Evolutionary conservation across 306 rosid genomes (phyloP), one percentile per base, ranked within the genome.

Genomic region (Oemleria cerasiformis): DNA sequence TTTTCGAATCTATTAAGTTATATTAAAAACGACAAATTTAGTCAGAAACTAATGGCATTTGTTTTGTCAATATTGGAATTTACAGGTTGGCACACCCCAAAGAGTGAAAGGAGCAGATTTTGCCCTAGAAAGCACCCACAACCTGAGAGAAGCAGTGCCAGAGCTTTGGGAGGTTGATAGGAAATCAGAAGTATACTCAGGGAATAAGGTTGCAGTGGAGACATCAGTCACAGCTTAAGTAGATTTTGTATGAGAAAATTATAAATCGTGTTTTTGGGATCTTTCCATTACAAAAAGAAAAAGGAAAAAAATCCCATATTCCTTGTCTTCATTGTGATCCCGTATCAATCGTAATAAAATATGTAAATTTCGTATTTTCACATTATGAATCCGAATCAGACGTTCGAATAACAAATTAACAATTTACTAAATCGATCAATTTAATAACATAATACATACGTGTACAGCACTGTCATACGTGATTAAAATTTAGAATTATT

Each of bases 71-170:
- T 17, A 57, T 70, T 58, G 3, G 49, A 13, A 41, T 14, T 56
- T 39, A 11, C 77, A 95, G 99, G 84, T 95, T 70, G 99, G 97
- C n/a, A 85, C 79, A 56, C 84, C 96, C 6, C 96, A 91, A 73
- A 88, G 91, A 75, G 84, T 88, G 30, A 89, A 89, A 85, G 99
- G 92, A 36, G 97, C 99, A 30, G 99, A 95, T 83, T 88, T 85
- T 84, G 97, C 96, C 6, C 78, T 95, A 50, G 97, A 91, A 81
- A 95, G 96, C 79, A 91, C 91, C 70, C 99, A 95, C 81, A 95
- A 95, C 66, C 90, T 95, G 1, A 95, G 92, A 68, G 96, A 95
- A 45, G 99, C 97, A 68, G 64, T 95, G 48, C 90, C 96, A 51
- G 92, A 95, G 75, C 83, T 95, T 43, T 95, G 96, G 96, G 93